phyloP scores from a whole-genome alignment of 2,329 filamentous ascomycete genomes.

The Cordyceps fumosorosea region DNA sequence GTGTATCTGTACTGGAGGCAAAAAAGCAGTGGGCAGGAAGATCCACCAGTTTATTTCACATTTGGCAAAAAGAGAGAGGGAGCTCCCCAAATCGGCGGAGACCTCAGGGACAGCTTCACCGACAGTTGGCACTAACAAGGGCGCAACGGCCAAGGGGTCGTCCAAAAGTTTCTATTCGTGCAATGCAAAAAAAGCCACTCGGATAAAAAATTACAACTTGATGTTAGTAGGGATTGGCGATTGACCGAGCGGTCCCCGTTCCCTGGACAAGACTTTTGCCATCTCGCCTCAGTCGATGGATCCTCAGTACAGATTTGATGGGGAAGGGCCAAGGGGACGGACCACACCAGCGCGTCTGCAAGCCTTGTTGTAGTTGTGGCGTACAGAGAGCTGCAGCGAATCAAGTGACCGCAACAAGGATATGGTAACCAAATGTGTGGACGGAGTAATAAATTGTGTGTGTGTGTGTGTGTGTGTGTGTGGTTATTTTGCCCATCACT shows the following conservation, averaged over 20 bases:
- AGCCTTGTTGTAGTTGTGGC: background rate
- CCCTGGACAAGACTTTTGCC: background rate
- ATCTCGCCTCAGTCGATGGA: slow-evolving; percentile 5
- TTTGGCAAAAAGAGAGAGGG: too few species aligned
- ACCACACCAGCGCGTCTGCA: background rate
- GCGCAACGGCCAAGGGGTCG: too few species aligned
- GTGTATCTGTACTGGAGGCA: too few species aligned
- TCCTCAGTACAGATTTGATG: background rate
- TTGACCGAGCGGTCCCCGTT: background rate
- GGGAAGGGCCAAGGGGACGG: background rate
- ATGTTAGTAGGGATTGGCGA: background rate
- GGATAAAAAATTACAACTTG: background rate
- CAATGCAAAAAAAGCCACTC: background rate
- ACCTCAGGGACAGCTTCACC: too few species aligned
- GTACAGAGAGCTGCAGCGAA: background rate
- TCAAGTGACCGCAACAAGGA: slow-evolving; percentile 6
- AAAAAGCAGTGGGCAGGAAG: too few species aligned
- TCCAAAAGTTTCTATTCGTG: too few species aligned
- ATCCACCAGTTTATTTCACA: too few species aligned
- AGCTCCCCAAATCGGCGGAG: too few species aligned
- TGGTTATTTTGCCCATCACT: background rate
- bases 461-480: background rate
- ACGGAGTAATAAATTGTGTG: background rate
- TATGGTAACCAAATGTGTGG: background rate
- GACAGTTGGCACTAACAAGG: too few species aligned